Percentiles rank a stretch among this genome's conserved stretches.
Conservation (phyloP, 1,284 basidiomycete species). For the Microstroma glucosiphilum region DNA sequence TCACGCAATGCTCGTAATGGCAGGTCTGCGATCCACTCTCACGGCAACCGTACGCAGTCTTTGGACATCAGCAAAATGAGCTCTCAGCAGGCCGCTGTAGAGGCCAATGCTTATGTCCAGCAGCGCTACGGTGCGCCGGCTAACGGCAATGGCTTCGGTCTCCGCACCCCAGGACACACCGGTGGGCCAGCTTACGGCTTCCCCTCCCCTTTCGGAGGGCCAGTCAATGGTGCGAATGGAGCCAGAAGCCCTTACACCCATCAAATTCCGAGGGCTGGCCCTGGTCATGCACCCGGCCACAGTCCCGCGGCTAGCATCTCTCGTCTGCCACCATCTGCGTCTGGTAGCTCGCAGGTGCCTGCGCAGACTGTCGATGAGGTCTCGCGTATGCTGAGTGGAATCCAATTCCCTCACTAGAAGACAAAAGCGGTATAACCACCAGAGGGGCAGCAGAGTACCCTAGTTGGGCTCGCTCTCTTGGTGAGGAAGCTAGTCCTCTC, state of each 20-base stretch:
- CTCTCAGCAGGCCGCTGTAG: constrained; percentile 27
- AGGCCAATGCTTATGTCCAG: constrained; percentile 8
- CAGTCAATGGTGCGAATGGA: constrained; percentile 10
- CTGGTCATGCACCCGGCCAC: constrained; percentile 7
- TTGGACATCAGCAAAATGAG: constrained; percentile 39
- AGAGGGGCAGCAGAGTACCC: too few relatives aligned
- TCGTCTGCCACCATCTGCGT: constrained; percentile 24
- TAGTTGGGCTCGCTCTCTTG: too few relatives aligned
- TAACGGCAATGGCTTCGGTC: not conserved
- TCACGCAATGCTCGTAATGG: constrained; percentile 35
- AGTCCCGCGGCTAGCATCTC: constrained; percentile 32
- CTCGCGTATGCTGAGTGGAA: constrained; percentile 28
- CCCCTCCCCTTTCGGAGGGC: constrained; percentile 15
- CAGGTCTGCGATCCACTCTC: constrained; percentile 31
- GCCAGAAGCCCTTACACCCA: constrained; percentile 13
- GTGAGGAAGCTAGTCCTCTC: too few relatives aligned
- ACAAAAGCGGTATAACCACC: too few relatives aligned
- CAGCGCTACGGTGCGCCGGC: not conserved
- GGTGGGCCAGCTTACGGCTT: constrained; percentile 8
- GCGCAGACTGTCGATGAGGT: constrained; percentile 44
- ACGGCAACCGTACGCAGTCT: constrained; percentile 28
- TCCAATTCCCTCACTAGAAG: not conserved
- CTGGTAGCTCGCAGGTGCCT: not conserved
- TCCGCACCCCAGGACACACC: not conserved
- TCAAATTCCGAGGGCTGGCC: constrained; percentile 6